These are phyloP conservation scores for Clausena lansium DNA, from an alignment of 345 rosid genomes.

Conservation along the genomic window DNA sequence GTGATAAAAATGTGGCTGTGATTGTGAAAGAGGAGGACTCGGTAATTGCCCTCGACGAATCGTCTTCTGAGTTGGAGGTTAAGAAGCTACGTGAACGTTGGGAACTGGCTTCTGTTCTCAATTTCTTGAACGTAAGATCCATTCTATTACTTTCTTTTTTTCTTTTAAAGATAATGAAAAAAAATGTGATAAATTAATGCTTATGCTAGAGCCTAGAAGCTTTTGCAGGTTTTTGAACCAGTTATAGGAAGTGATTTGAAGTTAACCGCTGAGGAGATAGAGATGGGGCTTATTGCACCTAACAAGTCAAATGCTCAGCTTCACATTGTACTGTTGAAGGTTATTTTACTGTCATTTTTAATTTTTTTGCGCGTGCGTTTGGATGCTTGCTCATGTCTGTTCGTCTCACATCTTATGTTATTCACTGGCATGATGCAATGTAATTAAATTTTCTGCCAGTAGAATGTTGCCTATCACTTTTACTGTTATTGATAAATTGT, in stretches of 20 bases:
- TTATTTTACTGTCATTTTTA: slow-evolving; percentile 12
- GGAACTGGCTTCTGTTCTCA: slow-evolving; percentile 93
- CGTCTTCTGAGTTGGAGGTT: slow-evolving; percentile 37
- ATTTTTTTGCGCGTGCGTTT: not conserved
- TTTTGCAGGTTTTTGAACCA: slow-evolving; percentile 66
- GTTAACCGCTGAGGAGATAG: slow-evolving; percentile 72
- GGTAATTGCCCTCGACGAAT: slow-evolving; percentile 21
- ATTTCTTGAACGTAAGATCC: slow-evolving; percentile 58
- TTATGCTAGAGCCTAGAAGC: not conserved
- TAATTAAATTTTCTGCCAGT: not conserved
- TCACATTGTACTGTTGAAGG: slow-evolving; percentile 75
- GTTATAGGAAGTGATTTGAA: slow-evolving; percentile 53
- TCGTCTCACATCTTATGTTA: not conserved
- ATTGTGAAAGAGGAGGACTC: slow-evolving; percentile 19
- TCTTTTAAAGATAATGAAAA: not conserved
- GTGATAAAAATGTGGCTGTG: not conserved
- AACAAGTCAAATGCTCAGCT: slow-evolving; percentile 52
- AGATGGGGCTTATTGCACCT: slow-evolving; percentile 59
- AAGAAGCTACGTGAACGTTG: slow-evolving; percentile 64
- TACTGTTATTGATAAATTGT: not conserved
- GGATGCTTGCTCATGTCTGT: not conserved
- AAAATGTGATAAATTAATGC: not conserved
- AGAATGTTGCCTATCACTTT: too few relatives aligned
- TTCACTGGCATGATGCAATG: not conserved
- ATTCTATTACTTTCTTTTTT: not conserved